Conservation (phyloP, 1,284 basidiomycete species). For the Tranzscheliella williamsii region DNA sequence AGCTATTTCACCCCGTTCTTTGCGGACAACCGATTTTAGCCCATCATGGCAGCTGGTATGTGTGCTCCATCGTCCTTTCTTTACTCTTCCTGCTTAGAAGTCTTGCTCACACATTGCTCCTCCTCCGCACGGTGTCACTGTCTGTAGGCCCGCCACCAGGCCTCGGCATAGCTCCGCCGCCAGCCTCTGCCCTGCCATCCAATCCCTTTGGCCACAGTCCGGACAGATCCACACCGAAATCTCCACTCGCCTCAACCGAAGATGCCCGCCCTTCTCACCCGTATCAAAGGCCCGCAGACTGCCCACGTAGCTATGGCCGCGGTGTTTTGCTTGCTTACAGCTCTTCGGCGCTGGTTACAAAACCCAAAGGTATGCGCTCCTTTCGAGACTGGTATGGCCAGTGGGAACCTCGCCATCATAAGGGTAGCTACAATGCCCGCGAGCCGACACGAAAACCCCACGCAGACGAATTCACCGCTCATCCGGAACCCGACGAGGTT, state of each 20-base stretch:
- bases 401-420: slow-evolving; percentile 62
- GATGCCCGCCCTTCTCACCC: slow-evolving; percentile 4
- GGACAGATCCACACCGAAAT: not conserved
- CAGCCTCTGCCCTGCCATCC: slow-evolving; percentile 33
- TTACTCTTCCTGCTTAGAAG: not conserved
- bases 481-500: slow-evolving; percentile 12
- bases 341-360: slow-evolving; percentile 75
- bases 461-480: slow-evolving; percentile 12
- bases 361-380: slow-evolving; percentile 74
- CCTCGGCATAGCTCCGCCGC: slow-evolving; percentile 31
- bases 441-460: slow-evolving; percentile 68
- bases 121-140: too few species aligned
- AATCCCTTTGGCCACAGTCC: slow-evolving; percentile 33
- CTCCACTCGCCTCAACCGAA: slow-evolving; percentile 2
- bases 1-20: too few species aligned
- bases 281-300: slow-evolving; percentile 20
- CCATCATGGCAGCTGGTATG: slow-evolving; percentile 30
- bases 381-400: slow-evolving; percentile 81
- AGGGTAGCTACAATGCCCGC: slow-evolving; percentile 65
- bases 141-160: slow-evolving; percentile 31
- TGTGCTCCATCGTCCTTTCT: not conserved
- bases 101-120: too few species aligned
- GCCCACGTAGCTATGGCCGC: slow-evolving; percentile 29
- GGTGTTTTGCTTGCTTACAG: slow-evolving; percentile 68
- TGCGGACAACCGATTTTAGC: too few species aligned